These are phyloP conservation scores for Dactylellina cionopaga DNA, from an alignment of 2,329 filamentous ascomycete species.

Conservation along the genomic window DNA sequence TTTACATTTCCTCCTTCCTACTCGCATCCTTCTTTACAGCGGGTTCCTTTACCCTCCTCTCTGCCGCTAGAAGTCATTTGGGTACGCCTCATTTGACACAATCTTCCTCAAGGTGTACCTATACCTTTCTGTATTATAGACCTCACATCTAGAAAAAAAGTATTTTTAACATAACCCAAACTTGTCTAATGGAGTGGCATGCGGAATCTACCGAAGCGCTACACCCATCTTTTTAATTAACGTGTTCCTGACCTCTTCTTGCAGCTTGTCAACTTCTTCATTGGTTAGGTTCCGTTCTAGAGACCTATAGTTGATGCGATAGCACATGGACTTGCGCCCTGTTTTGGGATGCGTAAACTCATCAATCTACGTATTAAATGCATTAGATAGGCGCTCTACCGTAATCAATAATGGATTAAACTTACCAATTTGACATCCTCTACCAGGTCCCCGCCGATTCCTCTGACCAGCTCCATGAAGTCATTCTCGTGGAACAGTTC, in stretches of 20 bases:
- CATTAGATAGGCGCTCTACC: neutral
- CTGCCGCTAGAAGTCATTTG: slow-evolving; percentile 28
- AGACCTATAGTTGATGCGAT: slow-evolving; percentile 92
- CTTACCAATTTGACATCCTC: slow-evolving; percentile 82
- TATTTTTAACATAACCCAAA: neutral
- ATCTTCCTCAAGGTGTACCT: slow-evolving; percentile 12
- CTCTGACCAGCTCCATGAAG: slow-evolving; percentile 92
- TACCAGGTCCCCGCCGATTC: slow-evolving; percentile 80
- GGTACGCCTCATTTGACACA: slow-evolving; percentile 5
- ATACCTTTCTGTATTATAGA: slow-evolving; percentile 48
- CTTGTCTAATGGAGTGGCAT: neutral
- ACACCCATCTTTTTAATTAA: slow-evolving; percentile 79
- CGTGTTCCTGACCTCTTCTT: slow-evolving; percentile 72
- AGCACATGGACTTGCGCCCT: slow-evolving; percentile 84
- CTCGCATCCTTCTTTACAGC: slow-evolving; percentile 4
- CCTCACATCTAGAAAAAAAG: slow-evolving; percentile 1
- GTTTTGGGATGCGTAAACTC: slow-evolving; percentile 89
- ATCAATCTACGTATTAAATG: slow-evolving; percentile 64
- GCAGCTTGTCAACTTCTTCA: slow-evolving; percentile 78
- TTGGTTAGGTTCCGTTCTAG: slow-evolving; percentile 90
- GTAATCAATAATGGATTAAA: too few species aligned
- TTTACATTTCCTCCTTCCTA: slow-evolving; percentile 31
- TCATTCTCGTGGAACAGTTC: slow-evolving; percentile 88
- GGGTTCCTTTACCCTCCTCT: slow-evolving; percentile 27
- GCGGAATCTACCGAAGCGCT: slow-evolving; percentile 71